phyloP scores from a whole-genome alignment of 805 yeast genomes.

The Teunomyces funiuensis region DNA sequence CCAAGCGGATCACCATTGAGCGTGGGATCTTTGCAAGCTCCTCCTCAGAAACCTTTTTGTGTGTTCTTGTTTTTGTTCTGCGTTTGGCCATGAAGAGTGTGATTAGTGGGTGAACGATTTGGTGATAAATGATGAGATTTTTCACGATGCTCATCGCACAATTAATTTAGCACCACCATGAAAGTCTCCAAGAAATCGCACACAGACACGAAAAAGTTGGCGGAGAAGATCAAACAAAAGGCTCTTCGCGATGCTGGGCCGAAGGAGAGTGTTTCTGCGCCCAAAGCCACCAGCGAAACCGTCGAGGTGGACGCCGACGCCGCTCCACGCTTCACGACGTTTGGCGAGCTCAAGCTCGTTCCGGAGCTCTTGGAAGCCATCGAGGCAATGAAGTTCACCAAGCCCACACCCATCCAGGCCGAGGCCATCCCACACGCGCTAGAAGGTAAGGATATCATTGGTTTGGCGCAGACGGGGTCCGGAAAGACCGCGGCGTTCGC shows the following conservation, averaged over 20 bases:
- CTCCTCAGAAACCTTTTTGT: constrained; percentile 62
- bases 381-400: constrained; percentile 65
- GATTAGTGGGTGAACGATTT: neutral
- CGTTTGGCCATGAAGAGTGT: constrained; percentile 37
- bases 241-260: constrained; percentile 5
- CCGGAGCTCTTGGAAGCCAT: constrained; percentile 83
- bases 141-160: neutral
- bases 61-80: constrained; percentile 81
- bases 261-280: constrained; percentile 8
- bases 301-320: constrained; percentile 3
- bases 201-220: constrained; percentile 46
- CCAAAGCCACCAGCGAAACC: constrained; percentile 9
- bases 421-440: constrained; percentile 90
- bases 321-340: constrained; percentile 10
- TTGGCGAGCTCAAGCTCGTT: constrained; percentile 58
- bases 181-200: constrained; percentile 12
- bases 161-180: neutral
- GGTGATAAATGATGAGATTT: neutral
- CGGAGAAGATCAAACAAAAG: constrained; percentile 48
- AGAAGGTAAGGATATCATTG: constrained; percentile 89
- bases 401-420: constrained; percentile 92
- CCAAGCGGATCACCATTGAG: constrained; percentile 91
- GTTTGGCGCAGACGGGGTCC: constrained; percentile 96
- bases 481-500: constrained; percentile 99
- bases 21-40: constrained; percentile 75